Evolutionary conservation across 2,329 filamentous ascomycete genomes (phyloP).

Genomic region (Alternaria gaisen): DNA sequence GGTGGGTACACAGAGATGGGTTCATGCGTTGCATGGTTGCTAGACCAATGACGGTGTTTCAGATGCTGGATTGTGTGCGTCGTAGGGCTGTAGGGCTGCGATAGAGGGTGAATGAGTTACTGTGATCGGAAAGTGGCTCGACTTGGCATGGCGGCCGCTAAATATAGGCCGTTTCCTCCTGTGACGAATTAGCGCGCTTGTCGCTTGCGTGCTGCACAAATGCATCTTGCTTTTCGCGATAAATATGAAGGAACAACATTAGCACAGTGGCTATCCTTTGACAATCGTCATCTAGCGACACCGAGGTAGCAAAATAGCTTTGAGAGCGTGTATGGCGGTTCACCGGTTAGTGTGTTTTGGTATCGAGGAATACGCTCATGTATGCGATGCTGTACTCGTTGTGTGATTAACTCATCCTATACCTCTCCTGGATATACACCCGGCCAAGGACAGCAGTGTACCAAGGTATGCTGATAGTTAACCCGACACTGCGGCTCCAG

Average conservation of each 20-base stretch:
- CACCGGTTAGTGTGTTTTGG: conserved; percentile 16
- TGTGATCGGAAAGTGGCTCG: conserved; percentile 31
- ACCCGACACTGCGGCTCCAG: conserved; percentile 18
- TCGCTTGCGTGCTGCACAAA: conserved; percentile 1
- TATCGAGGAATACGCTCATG: conserved; percentile 13
- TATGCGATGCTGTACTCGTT: conserved; percentile 22
- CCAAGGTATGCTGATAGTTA: conserved; percentile 9
- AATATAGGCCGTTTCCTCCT: conserved; percentile 36
- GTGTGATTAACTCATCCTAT: background rate
- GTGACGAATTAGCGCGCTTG: conserved; percentile 9
- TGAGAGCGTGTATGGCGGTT: conserved; percentile 3
- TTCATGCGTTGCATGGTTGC: conserved; percentile 26
- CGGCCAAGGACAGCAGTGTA: conserved; percentile 4
- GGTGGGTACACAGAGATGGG: conserved; percentile 25
- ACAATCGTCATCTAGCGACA: conserved; percentile 2
- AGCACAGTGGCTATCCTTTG: conserved; percentile 20
- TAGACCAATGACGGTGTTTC: conserved; percentile 16
- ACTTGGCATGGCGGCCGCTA: conserved; percentile 28
- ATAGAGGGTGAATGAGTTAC: conserved; percentile 9
- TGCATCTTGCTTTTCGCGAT: conserved; percentile 11
- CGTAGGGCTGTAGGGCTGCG: conserved; percentile 36
- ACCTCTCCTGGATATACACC: conserved; percentile 11
- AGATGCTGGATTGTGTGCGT: conserved; percentile 23
- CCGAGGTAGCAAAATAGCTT: conserved; percentile 6
- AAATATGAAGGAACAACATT: conserved; percentile 23